Evolutionary conservation across 768 basidiomycete genomes (phyloP), one percentile per base, ranked within the genome.

Genomic region (Leucosporidium scottii): DNA sequence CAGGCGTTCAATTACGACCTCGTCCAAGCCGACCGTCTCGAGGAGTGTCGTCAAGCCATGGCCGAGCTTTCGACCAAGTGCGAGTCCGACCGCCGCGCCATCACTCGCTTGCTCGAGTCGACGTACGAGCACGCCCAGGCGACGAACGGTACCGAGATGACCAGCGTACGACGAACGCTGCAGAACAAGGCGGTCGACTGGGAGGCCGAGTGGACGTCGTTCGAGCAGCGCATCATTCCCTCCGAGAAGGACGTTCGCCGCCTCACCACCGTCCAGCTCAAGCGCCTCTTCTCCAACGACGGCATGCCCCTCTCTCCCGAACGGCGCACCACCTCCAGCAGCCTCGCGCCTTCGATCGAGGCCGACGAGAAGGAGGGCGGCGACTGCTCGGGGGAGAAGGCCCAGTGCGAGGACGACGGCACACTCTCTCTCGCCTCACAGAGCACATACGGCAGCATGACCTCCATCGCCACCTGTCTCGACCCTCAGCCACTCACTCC

Each of bases 171-270:
- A 58, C 86, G 89, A 1, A 86, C 86, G 67, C 83, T 93, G 56
- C 94, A 97, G 79, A 91, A 94, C 74, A 88, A 88, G 77, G 91
- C 94, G 57, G 91, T 94, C 21, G 90, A 89, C n/a, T 97, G 93
- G 90, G 93, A 99, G 78, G 85, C 85, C 69, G 92, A 97, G 76
- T 92, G 94, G 72, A 89, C 91, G 73, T 85, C 86, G 61, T 82
- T 97, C 34, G 82, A 82, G 64, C 80, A 80, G 74, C 68, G 75
- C 3, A 64, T 78, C 73, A 74, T 82, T 54, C 79, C 81, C 0
- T 75, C 86, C 83, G 64, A 87, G 85, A 73, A 81, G 82, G 81
- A 74, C 77, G 78, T 70, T 81, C 82, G 76, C 21, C 74, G 78
- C 49, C 73, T 79, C 63, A 79, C 80, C 5, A 76, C 76, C 20